Conservation (phyloP, 306 rosid genomes). For the Bauhinia variegata region DNA sequence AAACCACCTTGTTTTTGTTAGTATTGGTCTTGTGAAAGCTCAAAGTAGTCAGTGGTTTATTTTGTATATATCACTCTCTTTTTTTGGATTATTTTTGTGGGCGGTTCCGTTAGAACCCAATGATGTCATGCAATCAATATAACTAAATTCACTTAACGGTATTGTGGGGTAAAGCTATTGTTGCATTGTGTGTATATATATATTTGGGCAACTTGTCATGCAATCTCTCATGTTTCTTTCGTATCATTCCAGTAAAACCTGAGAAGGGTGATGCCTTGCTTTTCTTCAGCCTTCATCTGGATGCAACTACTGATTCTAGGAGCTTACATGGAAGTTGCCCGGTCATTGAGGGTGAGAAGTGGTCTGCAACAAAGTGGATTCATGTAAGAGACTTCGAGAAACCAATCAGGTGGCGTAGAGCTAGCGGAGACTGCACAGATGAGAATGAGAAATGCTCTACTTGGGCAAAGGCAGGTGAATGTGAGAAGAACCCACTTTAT, state of each 20-base stretch:
- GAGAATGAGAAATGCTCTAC: conserved; percentile 59
- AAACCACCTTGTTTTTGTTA: too few species aligned
- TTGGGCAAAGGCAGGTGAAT: conserved; percentile 90
- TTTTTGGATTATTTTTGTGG: too few species aligned
- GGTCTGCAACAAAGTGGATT: conserved; percentile 99
- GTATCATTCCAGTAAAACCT: conserved; percentile 69
- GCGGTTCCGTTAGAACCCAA: too few species aligned
- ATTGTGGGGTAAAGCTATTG: too few species aligned
- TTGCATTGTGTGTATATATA: too few species aligned
- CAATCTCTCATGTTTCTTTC: conserved; percentile 11
- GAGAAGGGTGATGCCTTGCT: conserved; percentile 85
- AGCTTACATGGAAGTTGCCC: conserved; percentile 98
- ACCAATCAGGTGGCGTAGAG: conserved; percentile 11
- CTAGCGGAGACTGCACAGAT: conserved; percentile 53
- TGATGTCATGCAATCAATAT: too few species aligned
- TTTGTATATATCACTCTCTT: too few species aligned
- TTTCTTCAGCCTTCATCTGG: conserved; percentile 90
- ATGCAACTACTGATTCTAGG: conserved; percentile 55
- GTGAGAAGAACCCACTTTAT: conserved; percentile 72
- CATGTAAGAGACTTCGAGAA: conserved; percentile 73
- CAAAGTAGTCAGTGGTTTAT: too few species aligned
- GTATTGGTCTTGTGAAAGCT: too few species aligned
- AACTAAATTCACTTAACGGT: too few species aligned
- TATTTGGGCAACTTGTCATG: conserved; percentile 41
- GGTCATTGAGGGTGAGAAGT: conserved; percentile 91